A percentile compares a stretch with the other conserved stretches of the same genome.
Conservation (phyloP, 495 filamentous ascomycete species). For the Clohesyomyces aquaticus region DNA sequence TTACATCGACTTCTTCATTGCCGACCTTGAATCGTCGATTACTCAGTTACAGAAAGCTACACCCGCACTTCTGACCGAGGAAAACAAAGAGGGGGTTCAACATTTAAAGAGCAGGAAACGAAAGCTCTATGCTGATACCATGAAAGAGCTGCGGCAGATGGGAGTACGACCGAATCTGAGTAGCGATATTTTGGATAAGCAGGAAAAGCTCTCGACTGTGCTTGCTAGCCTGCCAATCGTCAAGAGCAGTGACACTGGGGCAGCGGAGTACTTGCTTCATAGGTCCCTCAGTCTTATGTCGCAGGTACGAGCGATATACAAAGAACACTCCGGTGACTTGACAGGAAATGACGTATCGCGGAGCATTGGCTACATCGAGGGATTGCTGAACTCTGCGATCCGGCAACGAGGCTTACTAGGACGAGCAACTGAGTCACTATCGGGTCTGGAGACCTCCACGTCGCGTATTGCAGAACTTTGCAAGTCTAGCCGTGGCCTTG, state of each 20-base stretch:
- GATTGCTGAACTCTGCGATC: slow-evolving; percentile 69
- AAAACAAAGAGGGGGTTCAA: slow-evolving; percentile 78
- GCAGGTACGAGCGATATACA: slow-evolving; percentile 63
- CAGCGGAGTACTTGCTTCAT: slow-evolving; percentile 74
- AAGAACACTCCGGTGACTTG: slow-evolving; percentile 81
- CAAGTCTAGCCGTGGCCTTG: background rate
- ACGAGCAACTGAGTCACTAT: slow-evolving; percentile 11
- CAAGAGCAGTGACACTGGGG: slow-evolving; percentile 37
- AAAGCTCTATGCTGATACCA: slow-evolving; percentile 84
- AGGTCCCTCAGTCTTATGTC: slow-evolving; percentile 72
- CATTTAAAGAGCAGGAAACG: slow-evolving; percentile 89
- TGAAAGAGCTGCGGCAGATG: slow-evolving; percentile 82
- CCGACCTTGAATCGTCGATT: slow-evolving; percentile 68
- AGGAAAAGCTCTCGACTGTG: slow-evolving; percentile 69
- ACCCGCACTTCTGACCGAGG: slow-evolving; percentile 72
- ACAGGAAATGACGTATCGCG: slow-evolving; percentile 74
- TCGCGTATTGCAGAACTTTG: slow-evolving; percentile 7
- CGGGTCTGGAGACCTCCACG: slow-evolving; percentile 9
- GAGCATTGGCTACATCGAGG: slow-evolving; percentile 80
- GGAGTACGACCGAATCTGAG: slow-evolving; percentile 81
- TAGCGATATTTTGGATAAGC: slow-evolving; percentile 67
- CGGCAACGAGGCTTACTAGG: slow-evolving; percentile 58
- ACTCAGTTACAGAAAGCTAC: slow-evolving; percentile 77
- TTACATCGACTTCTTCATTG: slow-evolving; percentile 68
- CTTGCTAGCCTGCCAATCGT: slow-evolving; percentile 55